phyloP scores from a whole-genome alignment of 805 yeast genomes.

The Clavispora vitiphila region DNA sequence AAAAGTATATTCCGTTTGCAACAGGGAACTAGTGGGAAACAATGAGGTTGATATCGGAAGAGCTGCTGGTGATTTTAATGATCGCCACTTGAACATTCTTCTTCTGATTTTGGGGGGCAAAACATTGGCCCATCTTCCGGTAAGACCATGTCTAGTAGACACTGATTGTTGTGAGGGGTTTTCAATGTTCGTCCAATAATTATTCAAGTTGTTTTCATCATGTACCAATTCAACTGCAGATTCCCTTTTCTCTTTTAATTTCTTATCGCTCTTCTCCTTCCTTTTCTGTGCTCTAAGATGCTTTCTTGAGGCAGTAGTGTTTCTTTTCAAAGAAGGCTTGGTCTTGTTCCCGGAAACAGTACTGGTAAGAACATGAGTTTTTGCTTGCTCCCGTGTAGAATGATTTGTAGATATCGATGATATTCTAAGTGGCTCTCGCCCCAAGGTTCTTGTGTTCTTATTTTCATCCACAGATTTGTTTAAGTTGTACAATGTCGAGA shows the following conservation, averaged over 20 bases:
- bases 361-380: neutral
- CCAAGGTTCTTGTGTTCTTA: neutral
- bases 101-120: constrained; percentile 69
- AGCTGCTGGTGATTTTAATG: constrained; percentile 89
- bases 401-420: neutral
- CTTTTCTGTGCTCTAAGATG: neutral
- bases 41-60: constrained; percentile 76
- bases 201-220: constrained; percentile 9
- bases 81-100: constrained; percentile 82
- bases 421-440: neutral
- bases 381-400: neutral
- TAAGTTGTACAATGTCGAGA: constrained; percentile 33
- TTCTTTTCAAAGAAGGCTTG: neutral
- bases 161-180: constrained; percentile 75
- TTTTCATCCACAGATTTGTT: constrained; percentile 21
- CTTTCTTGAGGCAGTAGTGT: neutral
- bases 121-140: constrained; percentile 82
- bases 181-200: constrained; percentile 32
- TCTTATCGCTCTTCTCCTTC: neutral
- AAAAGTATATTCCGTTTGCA: constrained; percentile 68
- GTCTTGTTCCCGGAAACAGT: neutral
- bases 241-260: constrained; percentile 5
- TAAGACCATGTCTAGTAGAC: constrained; percentile 51
- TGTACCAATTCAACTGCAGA: constrained; percentile 9
- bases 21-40: constrained; percentile 67